A percentile compares a stretch with the other conserved stretches of the same genome.
phyloP scores from a whole-genome alignment of 805 yeast species.

The Ogataea pignaliae region DNA sequence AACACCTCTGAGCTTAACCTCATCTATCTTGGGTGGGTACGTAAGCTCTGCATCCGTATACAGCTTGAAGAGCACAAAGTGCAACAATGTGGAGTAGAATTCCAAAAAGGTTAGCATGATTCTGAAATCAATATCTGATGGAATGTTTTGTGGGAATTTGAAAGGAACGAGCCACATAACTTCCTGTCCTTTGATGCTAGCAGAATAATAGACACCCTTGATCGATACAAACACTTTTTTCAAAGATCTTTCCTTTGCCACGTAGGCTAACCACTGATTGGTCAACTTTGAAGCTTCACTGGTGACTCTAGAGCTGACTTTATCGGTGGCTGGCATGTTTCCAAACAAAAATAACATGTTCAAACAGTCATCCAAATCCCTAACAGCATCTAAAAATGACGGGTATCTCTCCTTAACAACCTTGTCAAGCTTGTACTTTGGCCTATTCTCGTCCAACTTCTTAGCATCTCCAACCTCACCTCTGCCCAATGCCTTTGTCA shows the following conservation, averaged over 20 bases:
- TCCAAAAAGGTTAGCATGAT: constrained; percentile 96
- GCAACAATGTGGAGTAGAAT: constrained; percentile 87
- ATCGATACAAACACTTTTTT: constrained; percentile 92
- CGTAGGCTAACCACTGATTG: constrained; percentile 93
- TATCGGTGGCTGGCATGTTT: constrained; percentile 90
- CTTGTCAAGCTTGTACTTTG: constrained; percentile 81
- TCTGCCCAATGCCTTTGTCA: constrained; percentile 83
- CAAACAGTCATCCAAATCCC: constrained; percentile 93
- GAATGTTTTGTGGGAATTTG: constrained; percentile 94
- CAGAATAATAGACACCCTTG: constrained; percentile 96
- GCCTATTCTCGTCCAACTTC: constrained; percentile 73
- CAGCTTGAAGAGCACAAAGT: constrained; percentile 79
- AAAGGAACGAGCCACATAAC: constrained; percentile 95
- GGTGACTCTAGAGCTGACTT: constrained; percentile 74
- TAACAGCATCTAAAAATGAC: constrained; percentile 81
- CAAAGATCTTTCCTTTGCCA: constrained; percentile 77
- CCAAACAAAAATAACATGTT: constrained; percentile 93
- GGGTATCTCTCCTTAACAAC: constrained; percentile 95
- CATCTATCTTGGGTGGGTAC: constrained; percentile 86
- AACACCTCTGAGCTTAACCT: constrained; percentile 68
- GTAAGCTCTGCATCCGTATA: constrained; percentile 81
- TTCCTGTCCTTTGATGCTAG: constrained; percentile 84
- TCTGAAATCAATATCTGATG: constrained; percentile 90
- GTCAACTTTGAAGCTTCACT: constrained; percentile 81
- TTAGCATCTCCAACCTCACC: constrained; percentile 90